These are phyloP conservation scores for Aureobasidium mangrovei DNA, from an alignment of 2,329 filamentous ascomycete species.

Conservation along the genomic window DNA sequence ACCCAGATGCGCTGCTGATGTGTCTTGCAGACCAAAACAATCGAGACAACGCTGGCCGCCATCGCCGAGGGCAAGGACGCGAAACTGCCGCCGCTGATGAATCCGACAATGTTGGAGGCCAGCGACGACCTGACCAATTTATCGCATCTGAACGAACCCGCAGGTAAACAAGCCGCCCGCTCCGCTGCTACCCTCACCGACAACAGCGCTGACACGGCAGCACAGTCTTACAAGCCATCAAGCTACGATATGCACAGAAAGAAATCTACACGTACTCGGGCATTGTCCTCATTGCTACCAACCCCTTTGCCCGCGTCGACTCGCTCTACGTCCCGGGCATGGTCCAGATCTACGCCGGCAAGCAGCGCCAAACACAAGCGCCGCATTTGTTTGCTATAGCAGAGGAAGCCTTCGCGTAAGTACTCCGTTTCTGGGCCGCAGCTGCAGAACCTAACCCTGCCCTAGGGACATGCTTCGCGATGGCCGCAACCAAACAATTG, in stretches of 20 bases:
- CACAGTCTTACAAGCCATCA: constrained; percentile 90
- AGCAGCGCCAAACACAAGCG: constrained; percentile 90
- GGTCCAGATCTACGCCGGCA: constrained; percentile 99
- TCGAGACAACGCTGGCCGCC: constrained; percentile 68
- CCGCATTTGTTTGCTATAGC: constrained; percentile 98
- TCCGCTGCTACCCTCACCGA: constrained; percentile 16
- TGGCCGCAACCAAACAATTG: constrained; percentile 92
- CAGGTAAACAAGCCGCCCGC: constrained; percentile 51
- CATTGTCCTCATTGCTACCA: constrained; percentile 96
- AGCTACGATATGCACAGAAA: constrained; percentile 92
- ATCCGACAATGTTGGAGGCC: constrained; percentile 94
- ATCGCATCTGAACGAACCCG: constrained; percentile 96
- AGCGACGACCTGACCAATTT: constrained; percentile 96
- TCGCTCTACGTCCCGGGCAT: constrained; percentile 97
- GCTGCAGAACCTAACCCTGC: neutral
- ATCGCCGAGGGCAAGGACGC: constrained; percentile 69
- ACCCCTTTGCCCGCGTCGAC: constrained; percentile 94
- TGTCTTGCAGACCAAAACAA: constrained; percentile 59
- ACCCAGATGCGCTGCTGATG: neutral
- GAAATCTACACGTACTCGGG: constrained; percentile 99
- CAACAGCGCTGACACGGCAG: constrained; percentile 20
- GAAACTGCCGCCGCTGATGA: constrained; percentile 87
- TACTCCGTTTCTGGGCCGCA: constrained; percentile 15
- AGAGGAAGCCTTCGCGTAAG: constrained; percentile 94
- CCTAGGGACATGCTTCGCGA: constrained; percentile 90